These are phyloP conservation scores for Tanacetum coccineum DNA, from an alignment of 129 eudicot species.

Conservation along the genomic window DNA sequence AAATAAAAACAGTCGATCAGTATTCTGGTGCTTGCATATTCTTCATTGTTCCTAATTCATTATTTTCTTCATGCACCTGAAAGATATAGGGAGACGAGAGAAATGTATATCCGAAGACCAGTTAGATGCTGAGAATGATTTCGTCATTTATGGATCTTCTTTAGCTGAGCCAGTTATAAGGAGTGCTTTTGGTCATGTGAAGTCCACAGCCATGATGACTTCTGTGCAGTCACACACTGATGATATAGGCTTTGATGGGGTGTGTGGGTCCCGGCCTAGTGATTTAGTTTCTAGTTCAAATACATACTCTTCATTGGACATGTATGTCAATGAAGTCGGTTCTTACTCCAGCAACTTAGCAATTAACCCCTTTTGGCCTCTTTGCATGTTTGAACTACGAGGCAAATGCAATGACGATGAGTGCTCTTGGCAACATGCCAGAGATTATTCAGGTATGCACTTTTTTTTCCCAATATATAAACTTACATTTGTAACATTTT, in stretches of 20 bases:
- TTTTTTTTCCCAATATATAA: not conserved
- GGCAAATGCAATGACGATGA: conserved; percentile 80
- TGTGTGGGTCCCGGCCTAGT: conserved; percentile 19
- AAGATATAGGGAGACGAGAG: conserved; percentile 29
- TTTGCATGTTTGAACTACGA: conserved; percentile 75
- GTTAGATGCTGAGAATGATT: conserved; percentile 20
- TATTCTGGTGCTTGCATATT: not conserved
- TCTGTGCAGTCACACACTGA: conserved; percentile 22
- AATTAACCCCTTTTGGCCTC: conserved; percentile 69
- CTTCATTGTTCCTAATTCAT: conserved; percentile 14
- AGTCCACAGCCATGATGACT: conserved; percentile 15
- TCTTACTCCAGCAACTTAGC: conserved; percentile 48
- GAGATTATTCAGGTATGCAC: conserved; percentile 45
- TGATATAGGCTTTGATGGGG: conserved; percentile 11
- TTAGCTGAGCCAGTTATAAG: conserved; percentile 34
- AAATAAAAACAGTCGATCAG: not conserved
- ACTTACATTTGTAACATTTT: not conserved
- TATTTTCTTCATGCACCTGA: conserved; percentile 10
- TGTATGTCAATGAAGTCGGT: conserved; percentile 36
- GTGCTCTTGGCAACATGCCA: conserved; percentile 69
- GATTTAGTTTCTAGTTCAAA: conserved; percentile 17
- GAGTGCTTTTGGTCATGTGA: conserved; percentile 41
- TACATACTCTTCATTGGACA: conserved; percentile 27
- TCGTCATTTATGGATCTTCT: conserved; percentile 26
- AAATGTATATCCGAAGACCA: conserved; percentile 24